A percentile compares a stretch with the other conserved stretches of the same genome.
These are phyloP conservation scores for Dunaliella primolecta DNA, from an alignment of 139 green algal genomes.

Conservation along the genomic window DNA sequence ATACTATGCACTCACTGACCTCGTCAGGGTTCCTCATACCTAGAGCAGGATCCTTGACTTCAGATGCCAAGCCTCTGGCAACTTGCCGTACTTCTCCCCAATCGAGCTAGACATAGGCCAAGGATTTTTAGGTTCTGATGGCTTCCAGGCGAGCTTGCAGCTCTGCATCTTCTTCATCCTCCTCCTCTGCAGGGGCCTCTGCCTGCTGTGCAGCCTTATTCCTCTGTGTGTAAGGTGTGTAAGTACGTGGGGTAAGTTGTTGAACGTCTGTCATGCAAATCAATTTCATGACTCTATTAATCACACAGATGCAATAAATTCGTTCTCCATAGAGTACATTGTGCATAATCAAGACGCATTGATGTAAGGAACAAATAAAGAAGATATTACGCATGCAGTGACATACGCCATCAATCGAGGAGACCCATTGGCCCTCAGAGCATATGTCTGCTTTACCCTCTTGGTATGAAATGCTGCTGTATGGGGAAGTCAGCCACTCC, in stretches of 20 bases:
- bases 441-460: too few relatives aligned
- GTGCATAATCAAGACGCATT: neutral
- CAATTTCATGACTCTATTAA: neutral
- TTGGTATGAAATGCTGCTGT: too few relatives aligned
- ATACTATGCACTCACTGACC: neutral
- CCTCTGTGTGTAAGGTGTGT: neutral
- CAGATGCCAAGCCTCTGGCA: neutral
- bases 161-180: constrained; percentile 43
- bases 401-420: too few relatives aligned
- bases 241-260: neutral
- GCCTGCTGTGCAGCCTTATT: constrained; percentile 2
- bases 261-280: neutral
- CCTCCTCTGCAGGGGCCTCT: constrained; percentile 49
- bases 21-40: neutral
- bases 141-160: constrained; percentile 55
- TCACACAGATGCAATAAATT: neutral
- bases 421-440: too few relatives aligned
- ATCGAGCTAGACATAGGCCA: neutral
- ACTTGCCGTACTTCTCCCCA: neutral
- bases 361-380: neutral
- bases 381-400: neutral
- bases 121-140: constrained; percentile 37
- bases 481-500: too few relatives aligned
- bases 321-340: neutral
- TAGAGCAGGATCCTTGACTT: neutral